phyloP scores from a whole-genome alignment of 2,329 filamentous ascomycete species.

The Metarhizium rileyi region DNA sequence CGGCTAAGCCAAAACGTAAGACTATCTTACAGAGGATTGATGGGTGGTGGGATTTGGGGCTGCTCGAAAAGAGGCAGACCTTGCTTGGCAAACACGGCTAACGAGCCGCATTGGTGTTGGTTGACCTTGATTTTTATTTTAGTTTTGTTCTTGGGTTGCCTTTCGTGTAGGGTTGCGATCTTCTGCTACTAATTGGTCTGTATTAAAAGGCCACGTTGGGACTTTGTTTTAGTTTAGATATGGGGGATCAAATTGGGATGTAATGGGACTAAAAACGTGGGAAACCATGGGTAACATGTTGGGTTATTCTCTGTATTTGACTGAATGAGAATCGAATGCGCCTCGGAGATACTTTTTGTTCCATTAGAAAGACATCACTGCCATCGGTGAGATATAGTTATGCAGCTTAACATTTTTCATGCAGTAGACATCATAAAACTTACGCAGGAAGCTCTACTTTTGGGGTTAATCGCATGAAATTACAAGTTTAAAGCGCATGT shows the following conservation, averaged over 20 bases:
- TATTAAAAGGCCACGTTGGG: not conserved
- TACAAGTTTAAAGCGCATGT: constrained; percentile 48
- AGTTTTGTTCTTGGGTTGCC: not conserved
- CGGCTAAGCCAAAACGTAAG: constrained; percentile 29
- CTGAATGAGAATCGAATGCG: no score
- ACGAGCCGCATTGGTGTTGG: not conserved
- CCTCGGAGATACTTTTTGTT: no score
- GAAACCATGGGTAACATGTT: no score
- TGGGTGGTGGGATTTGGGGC: constrained; percentile 45
- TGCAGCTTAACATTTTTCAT: no score
- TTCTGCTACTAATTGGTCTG: not conserved
- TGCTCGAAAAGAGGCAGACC: constrained; percentile 35
- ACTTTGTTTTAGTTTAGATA: not conserved
- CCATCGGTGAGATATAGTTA: no score
- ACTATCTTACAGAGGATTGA: constrained; percentile 39
- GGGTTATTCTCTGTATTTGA: no score
- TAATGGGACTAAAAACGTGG: not conserved
- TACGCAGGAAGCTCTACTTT: no score
- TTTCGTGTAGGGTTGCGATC: not conserved
- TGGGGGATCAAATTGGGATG: no score
- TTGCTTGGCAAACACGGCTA: constrained; percentile 14
- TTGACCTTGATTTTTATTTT: not conserved
- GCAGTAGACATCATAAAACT: no score
- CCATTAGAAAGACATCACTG: no score
- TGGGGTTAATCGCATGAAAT: no score